Percentiles rank a stretch among this genome's conserved stretches.
phyloP scores from a whole-genome alignment of 768 basidiomycete genomes.

The Amanita rimosa region DNA sequence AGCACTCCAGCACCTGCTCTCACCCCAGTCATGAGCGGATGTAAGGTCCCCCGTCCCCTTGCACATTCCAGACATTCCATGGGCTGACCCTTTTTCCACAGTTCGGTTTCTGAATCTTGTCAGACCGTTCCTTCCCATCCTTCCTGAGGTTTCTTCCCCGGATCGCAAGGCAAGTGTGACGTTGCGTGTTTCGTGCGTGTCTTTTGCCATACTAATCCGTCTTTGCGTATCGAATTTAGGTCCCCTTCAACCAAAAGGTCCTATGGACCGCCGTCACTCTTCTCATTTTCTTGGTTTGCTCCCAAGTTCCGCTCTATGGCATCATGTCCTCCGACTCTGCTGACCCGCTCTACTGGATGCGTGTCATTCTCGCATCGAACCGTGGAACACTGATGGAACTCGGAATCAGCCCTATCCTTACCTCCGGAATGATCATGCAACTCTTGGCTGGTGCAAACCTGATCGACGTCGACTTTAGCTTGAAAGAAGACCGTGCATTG shows the following conservation, averaged over 20 bases:
- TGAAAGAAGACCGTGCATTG: slow-evolving; percentile 94
- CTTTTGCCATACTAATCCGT: slow-evolving; percentile 1
- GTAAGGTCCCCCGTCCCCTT: slow-evolving; percentile 42
- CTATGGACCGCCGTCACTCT: slow-evolving; percentile 17
- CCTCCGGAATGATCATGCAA: slow-evolving; percentile 99
- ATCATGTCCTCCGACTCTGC: slow-evolving; percentile 99
- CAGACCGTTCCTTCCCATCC: slow-evolving; percentile 91
- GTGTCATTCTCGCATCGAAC: slow-evolving; percentile 98
- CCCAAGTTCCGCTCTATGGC: slow-evolving; percentile 97
- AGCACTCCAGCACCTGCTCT: slow-evolving; percentile 10
- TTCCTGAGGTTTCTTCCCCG: slow-evolving; percentile 96
- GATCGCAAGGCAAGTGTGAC: slow-evolving; percentile 74
- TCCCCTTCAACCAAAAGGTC: slow-evolving; percentile 97
- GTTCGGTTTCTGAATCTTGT: slow-evolving; percentile 98
- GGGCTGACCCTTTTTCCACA: slow-evolving; percentile 19
- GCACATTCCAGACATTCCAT: neutral
- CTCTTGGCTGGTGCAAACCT: slow-evolving; percentile 94
- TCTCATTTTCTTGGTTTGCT: slow-evolving; percentile 98
- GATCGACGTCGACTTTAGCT: slow-evolving; percentile 92
- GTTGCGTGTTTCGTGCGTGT: neutral
- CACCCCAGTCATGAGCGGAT: slow-evolving; percentile 61
- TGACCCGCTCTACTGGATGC: slow-evolving; percentile 99
- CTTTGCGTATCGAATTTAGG: slow-evolving; percentile 38
- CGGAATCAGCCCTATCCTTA: slow-evolving; percentile 95
- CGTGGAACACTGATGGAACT: slow-evolving; percentile 99